A percentile compares a stretch with the other conserved stretches of the same genome.
Evolutionary conservation across 2,329 filamentous ascomycete species (phyloP).

Genomic region (Fusarium floridanum): DNA sequence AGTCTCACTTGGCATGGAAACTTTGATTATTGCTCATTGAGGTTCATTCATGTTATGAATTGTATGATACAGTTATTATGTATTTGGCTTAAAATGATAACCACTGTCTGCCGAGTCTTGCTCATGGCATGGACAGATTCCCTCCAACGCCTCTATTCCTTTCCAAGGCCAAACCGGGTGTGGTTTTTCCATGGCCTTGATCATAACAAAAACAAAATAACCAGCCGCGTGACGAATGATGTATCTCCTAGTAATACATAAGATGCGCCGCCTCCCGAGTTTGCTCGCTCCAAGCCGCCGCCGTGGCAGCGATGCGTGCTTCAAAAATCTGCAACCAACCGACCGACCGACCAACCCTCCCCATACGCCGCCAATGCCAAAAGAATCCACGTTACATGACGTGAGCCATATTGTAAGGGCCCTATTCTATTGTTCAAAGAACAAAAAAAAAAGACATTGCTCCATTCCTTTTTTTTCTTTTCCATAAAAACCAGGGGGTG

Average conservation of each 20-base stretch:
- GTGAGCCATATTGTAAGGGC: slow-evolving; percentile 5
- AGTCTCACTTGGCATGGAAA: not conserved
- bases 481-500: not conserved
- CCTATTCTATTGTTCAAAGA: slow-evolving; percentile 7
- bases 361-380: slow-evolving; percentile 34
- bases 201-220: slow-evolving; percentile 1
- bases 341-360: not conserved
- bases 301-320: slow-evolving; percentile 13
- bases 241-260: slow-evolving; percentile 18
- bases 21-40: not conserved
- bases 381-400: slow-evolving; percentile 26
- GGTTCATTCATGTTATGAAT: not conserved
- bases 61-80: slow-evolving; percentile 14
- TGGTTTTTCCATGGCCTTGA: slow-evolving; percentile 16
- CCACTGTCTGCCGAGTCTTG: slow-evolving; percentile 23
- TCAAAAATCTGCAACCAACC: slow-evolving; percentile 27
- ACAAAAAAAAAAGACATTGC: slow-evolving; percentile 1
- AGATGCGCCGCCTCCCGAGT: slow-evolving; percentile 13
- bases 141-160: slow-evolving; percentile 35
- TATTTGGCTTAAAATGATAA: slow-evolving; percentile 17
- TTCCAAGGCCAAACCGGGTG: slow-evolving; percentile 18
- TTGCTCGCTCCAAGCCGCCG: slow-evolving; percentile 4
- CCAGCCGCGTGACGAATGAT: slow-evolving; percentile 18
- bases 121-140: slow-evolving; percentile 9
- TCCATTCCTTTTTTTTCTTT: not conserved